phyloP scores from a whole-genome alignment of 257 asterid genomes.

The Nicotiana knightiana region DNA sequence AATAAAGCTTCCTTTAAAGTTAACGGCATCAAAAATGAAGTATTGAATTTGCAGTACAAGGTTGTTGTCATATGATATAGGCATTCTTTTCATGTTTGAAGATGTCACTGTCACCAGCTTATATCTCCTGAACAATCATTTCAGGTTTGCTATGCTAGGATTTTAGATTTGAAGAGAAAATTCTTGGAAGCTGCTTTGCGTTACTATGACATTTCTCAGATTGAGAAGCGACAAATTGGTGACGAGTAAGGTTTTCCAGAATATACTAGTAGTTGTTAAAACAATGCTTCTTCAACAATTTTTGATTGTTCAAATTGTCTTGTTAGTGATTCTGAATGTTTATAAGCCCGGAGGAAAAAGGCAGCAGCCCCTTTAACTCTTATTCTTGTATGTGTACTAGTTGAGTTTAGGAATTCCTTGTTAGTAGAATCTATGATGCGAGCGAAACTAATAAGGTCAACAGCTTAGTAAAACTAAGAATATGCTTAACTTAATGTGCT shows the following conservation, averaged over 20 bases:
- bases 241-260: conserved; percentile 65
- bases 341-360: neutral
- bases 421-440: neutral
- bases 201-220: conserved; percentile 93
- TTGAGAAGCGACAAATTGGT: conserved; percentile 92
- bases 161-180: conserved; percentile 91
- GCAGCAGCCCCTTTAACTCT: neutral
- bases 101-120: neutral
- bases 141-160: conserved; percentile 97
- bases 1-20: conserved; percentile 96
- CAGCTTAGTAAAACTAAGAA: neutral
- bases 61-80: conserved; percentile 22
- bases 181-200: conserved; percentile 98
- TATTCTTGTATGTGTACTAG: neutral
- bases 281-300: neutral
- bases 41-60: conserved; percentile 89
- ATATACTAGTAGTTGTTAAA: neutral
- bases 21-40: conserved; percentile 89
- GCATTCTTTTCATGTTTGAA: neutral
- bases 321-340: neutral
- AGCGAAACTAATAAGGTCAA: neutral
- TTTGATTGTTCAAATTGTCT: neutral
- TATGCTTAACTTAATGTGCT: neutral
- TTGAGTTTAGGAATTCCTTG: neutral
- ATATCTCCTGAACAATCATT: conserved; percentile 5